Evolutionary conservation across 352 stramenopile genomes (phyloP).

Genomic region (Elongisporangium prolatum): DNA sequence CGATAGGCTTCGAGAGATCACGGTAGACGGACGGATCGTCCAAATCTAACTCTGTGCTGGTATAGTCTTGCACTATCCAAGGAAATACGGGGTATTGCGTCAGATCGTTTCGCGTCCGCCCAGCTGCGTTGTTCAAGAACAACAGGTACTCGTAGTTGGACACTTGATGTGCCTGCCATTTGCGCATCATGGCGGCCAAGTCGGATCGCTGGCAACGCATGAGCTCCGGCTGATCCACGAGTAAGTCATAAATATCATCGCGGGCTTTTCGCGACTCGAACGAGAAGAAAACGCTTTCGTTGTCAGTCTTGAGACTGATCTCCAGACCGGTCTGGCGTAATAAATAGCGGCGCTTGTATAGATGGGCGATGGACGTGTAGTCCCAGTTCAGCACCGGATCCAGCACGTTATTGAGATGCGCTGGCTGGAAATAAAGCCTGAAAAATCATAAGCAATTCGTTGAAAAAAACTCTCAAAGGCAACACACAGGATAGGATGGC

Average conservation of each 20-base stretch:
- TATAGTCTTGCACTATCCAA: constrained; percentile 93
- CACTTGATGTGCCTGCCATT: constrained; percentile 73
- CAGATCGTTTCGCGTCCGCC: constrained; percentile 80
- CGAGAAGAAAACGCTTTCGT: constrained; percentile 79
- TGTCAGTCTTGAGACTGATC: constrained; percentile 60
- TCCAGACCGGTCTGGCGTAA: constrained; percentile 87
- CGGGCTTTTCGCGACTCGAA: constrained; percentile 57
- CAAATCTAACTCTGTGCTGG: constrained; percentile 70
- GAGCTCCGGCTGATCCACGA: constrained; percentile 54
- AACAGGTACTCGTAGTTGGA: constrained; percentile 93
- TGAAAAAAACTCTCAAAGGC: neutral
- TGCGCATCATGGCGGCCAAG: constrained; percentile 53
- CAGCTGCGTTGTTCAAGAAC: constrained; percentile 83
- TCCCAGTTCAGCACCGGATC: constrained; percentile 84
- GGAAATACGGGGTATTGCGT: constrained; percentile 96
- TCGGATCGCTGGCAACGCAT: constrained; percentile 38
- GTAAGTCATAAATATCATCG: constrained; percentile 69
- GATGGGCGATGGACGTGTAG: constrained; percentile 60
- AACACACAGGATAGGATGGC: neutral
- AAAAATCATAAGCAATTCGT: neutral
- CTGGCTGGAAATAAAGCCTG: constrained; percentile 90
- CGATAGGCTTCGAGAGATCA: constrained; percentile 92
- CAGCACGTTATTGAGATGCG: constrained; percentile 89
- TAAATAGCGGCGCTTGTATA: constrained; percentile 88
- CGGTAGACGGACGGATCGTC: constrained; percentile 74